A percentile compares a stretch with the other conserved stretches of the same genome.
phyloP scores from a whole-genome alignment of 805 yeast genomes.

The Candida patagonica region DNA sequence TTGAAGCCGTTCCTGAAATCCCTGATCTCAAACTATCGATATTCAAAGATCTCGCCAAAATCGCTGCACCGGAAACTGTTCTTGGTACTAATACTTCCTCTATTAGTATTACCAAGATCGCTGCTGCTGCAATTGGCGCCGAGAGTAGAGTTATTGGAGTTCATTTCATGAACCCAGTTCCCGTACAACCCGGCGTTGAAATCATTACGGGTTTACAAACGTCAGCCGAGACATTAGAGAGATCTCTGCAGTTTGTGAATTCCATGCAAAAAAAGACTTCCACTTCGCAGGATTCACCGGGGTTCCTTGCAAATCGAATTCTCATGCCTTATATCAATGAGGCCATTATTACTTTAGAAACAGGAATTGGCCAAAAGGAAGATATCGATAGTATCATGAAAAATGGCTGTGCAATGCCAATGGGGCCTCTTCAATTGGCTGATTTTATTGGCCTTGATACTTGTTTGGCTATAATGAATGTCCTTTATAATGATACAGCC shows the following conservation, averaged over 20 bases:
- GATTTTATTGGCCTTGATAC: constrained; percentile 38
- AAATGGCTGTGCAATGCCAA: constrained; percentile 39
- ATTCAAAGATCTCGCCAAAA: constrained; percentile 28
- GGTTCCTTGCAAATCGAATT: constrained; percentile 36
- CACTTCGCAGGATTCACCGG: constrained; percentile 32
- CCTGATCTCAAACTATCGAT: constrained; percentile 28
- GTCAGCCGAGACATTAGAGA: constrained; percentile 26
- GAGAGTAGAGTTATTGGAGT: constrained; percentile 34
- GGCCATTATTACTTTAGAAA: constrained; percentile 32
- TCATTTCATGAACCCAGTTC: constrained; percentile 40
- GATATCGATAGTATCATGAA: constrained; percentile 37
- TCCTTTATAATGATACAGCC: constrained; percentile 31
- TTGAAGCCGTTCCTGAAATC: constrained; percentile 38
- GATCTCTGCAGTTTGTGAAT: constrained; percentile 26
- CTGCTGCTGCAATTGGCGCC: constrained; percentile 35
- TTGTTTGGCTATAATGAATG: constrained; percentile 34
- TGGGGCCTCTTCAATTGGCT: constrained; percentile 37
- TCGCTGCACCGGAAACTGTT: constrained; percentile 24
- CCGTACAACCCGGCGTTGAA: constrained; percentile 37
- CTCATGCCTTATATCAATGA: constrained; percentile 37
- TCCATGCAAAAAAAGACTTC: constrained; percentile 32
- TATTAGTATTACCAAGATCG: constrained; percentile 34
- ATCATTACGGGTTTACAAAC: constrained; percentile 35
- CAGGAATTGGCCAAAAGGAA: constrained; percentile 32
- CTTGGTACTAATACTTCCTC: constrained; percentile 36